phyloP scores from a whole-genome alignment of 306 rosid species.

The Dicorynia guianensis region DNA sequence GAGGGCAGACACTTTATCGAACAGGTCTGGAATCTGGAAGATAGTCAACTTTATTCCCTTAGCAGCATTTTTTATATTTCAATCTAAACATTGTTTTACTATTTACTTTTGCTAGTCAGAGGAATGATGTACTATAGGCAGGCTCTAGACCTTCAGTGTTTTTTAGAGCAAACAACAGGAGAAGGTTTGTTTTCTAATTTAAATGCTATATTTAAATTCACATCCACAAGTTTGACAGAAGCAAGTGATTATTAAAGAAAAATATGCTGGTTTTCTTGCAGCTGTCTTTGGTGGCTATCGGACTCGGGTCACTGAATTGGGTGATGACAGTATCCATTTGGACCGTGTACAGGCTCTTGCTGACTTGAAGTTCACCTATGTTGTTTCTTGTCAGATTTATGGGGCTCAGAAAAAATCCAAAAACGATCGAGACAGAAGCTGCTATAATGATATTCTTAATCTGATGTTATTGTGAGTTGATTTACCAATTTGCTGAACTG shows the following conservation, averaged over 20 bases:
- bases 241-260: conserved; percentile 16
- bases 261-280: conserved; percentile 41
- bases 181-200: conserved; percentile 46
- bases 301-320: conserved; percentile 32
- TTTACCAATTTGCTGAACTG: conserved; percentile 27
- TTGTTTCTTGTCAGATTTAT: conserved; percentile 75
- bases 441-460: conserved; percentile 61
- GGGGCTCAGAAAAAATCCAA: conserved; percentile 68
- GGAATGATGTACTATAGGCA: conserved; percentile 76
- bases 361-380: conserved; percentile 76
- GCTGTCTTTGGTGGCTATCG: conserved; percentile 50
- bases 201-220: neutral
- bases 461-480: conserved; percentile 65
- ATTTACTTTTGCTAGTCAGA: conserved; percentile 57
- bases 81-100: conserved; percentile 10
- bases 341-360: conserved; percentile 68
- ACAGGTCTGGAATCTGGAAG: conserved; percentile 62
- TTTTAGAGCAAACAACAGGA: conserved; percentile 57
- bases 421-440: conserved; percentile 47
- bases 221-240: neutral
- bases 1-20: conserved; percentile 78
- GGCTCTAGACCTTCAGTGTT: conserved; percentile 66
- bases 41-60: conserved; percentile 10
- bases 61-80: conserved; percentile 1
- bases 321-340: conserved; percentile 18